A percentile compares a stretch with the other conserved stretches of the same genome.
These are phyloP conservation scores for Diaporthe citrichinensis DNA, from an alignment of 2,329 filamentous ascomycete genomes.

Conservation along the genomic window DNA sequence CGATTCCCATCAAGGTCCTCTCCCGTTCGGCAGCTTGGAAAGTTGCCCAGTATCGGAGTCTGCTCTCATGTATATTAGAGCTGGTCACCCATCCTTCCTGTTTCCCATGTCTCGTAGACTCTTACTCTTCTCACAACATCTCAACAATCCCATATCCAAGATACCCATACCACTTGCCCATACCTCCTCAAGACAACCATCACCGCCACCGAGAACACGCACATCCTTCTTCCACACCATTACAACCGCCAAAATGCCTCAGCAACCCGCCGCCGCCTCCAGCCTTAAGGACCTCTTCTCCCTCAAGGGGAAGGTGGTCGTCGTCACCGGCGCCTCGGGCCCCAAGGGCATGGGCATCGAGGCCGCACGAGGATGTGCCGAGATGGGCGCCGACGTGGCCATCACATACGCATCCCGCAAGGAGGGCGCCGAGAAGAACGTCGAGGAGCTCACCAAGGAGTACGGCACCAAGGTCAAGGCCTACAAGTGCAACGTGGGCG, in stretches of 20 bases:
- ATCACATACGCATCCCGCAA: slow-evolving; percentile 80
- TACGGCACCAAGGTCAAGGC: slow-evolving; percentile 77
- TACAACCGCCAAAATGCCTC: slow-evolving; percentile 63
- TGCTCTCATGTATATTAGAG: slow-evolving; percentile 26
- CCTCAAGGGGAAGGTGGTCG: slow-evolving; percentile 78
- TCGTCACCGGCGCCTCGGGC: slow-evolving; percentile 77
- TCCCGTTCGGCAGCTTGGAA: background rate
- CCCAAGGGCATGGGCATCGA: slow-evolving; percentile 78
- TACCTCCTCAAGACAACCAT: background rate
- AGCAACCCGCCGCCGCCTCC: slow-evolving; percentile 68
- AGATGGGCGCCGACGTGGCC: slow-evolving; percentile 77
- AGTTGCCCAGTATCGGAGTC: background rate
- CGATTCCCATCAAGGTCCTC: background rate
- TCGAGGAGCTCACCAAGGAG: slow-evolving; percentile 72
- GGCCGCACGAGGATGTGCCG: slow-evolving; percentile 76
- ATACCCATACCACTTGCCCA: slow-evolving; percentile 3
- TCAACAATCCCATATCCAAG: slow-evolving; percentile 28
- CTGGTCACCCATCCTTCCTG: background rate
- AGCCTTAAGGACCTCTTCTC: slow-evolving; percentile 76
- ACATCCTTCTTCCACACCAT: background rate
- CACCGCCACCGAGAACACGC: background rate
- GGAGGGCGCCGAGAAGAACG: slow-evolving; percentile 75
- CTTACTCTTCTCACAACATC: background rate
- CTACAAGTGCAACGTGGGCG: slow-evolving; percentile 70
- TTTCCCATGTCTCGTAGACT: slow-evolving; percentile 13